A percentile compares a stretch with the other conserved stretches of the same genome.
Conservation (phyloP, 23 red algal genomes). For the Gracilaria domingensis region DNA sequence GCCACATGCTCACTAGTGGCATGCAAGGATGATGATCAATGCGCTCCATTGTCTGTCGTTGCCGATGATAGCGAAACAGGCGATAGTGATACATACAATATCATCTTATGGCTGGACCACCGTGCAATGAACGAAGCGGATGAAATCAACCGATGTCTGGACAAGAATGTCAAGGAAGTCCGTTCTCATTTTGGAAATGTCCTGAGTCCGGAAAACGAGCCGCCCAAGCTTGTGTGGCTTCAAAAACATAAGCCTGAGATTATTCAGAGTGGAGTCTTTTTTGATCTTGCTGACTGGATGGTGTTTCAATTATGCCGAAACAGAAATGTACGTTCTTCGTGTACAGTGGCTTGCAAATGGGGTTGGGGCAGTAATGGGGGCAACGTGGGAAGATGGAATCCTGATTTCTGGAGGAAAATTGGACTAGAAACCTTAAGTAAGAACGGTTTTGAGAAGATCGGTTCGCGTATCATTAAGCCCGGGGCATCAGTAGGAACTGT, state of each 20-base stretch:
- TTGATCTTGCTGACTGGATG: conserved; percentile 90
- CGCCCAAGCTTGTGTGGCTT: conserved; percentile 82
- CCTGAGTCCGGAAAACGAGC: conserved; percentile 83
- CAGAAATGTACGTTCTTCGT: conserved; percentile 52
- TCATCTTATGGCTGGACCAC: conserved; percentile 91
- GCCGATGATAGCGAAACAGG: conserved; percentile 14
- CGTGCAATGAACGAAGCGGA: conserved; percentile 74
- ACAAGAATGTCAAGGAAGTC: conserved; percentile 32
- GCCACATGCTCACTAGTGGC: conserved; percentile 79
- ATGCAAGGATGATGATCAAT: conserved; percentile 36
- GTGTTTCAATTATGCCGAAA: conserved; percentile 17
- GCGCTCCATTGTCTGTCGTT: conserved; percentile 6
- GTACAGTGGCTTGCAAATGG: conserved; percentile 86
- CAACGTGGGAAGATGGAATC: conserved; percentile 54
- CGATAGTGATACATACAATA: conserved; percentile 44
- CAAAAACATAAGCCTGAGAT: conserved; percentile 41
- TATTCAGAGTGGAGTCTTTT: conserved; percentile 59
- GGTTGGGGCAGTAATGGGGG: conserved; percentile 65
- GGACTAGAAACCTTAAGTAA: conserved; percentile 48
- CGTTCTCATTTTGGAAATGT: conserved; percentile 52
- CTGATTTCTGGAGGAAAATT: conserved; percentile 57
- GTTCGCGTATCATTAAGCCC: conserved; percentile 26
- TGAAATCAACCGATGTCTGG: conserved; percentile 47
- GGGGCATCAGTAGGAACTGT: conserved; percentile 38
- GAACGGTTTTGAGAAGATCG: conserved; percentile 45